Evolutionary conservation across 2,329 filamentous ascomycete genomes (phyloP).

Genomic region (Bipolaris oryzae): DNA sequence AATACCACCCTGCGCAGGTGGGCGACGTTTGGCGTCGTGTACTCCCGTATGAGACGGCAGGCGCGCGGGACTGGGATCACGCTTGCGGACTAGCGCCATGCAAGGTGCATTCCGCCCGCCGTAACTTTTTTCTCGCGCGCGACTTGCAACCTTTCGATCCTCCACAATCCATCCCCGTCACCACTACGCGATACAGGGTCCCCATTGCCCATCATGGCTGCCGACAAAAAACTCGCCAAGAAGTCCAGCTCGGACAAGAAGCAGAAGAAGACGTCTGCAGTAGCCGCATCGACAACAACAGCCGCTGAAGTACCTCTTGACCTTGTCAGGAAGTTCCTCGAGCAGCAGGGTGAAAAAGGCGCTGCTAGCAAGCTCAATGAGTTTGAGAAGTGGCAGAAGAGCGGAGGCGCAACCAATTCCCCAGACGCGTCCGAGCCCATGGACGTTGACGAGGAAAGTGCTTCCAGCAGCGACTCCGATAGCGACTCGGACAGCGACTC

Average conservation of each 20-base stretch:
- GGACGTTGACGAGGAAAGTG: constrained; percentile 38
- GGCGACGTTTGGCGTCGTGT: constrained; percentile 25
- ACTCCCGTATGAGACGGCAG: constrained; percentile 29
- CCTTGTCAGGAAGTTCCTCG: constrained; percentile 45
- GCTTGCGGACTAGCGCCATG: constrained; percentile 23
- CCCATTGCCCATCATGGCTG: constrained; percentile 33
- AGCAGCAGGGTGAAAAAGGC: constrained; percentile 41
- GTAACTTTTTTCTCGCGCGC: constrained; percentile 29
- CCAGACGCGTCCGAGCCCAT: constrained; percentile 34
- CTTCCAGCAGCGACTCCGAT: constrained; percentile 30
- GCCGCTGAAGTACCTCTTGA: constrained; percentile 28
- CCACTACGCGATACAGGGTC: background rate
- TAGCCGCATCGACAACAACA: constrained; percentile 7
- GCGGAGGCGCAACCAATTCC: constrained; percentile 8
- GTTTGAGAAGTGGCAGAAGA: constrained; percentile 41
- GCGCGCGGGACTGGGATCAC: constrained; percentile 19
- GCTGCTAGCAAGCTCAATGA: constrained; percentile 37
- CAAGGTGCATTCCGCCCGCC: constrained; percentile 23
- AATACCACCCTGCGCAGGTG: constrained; percentile 22
- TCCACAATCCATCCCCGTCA: constrained; percentile 1
- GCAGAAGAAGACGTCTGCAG: constrained; percentile 14
- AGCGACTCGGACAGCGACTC: constrained; percentile 25
- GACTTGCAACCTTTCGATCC: constrained; percentile 8
- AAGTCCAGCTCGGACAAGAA: constrained; percentile 27
- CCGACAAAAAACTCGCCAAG: constrained; percentile 27